Base-by-base conservation (phyloP, 2,329 filamentous ascomycete genomes). In the Knoxdaviesia proteae region DNA sequence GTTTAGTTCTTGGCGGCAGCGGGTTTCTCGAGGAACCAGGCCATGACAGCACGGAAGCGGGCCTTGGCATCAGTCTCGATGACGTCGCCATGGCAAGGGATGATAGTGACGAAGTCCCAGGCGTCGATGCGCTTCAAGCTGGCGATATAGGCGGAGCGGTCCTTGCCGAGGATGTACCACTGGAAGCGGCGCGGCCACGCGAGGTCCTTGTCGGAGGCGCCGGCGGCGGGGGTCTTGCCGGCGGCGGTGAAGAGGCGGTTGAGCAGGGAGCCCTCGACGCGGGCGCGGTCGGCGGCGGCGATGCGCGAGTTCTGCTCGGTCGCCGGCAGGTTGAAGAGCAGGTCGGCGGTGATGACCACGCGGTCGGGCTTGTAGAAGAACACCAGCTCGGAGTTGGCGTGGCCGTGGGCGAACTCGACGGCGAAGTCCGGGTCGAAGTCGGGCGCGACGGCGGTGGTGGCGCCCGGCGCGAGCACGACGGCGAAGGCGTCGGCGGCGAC, bases 51-150 rank as follows among this genome's bases (percentile, higher is more conserved):
- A 52, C 69, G 63, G 49, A 88, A 93, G 10, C 82, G 64, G 7
- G 69, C 69, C 66, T 92, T 94, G 7, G 71, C 86, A 47, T 65
- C 58, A 2, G 63, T 65, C 57, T 90, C 79, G 49, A 96, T 76
- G 10, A 82, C 77, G 61, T 98, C 90, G 6, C 90, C 90, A 60
- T 98, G 90, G 57, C 88, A 96, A 1, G 88, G 86, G 46, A 98
- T 77, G 41, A 96, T 67, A 36, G 77, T 77, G 49, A 79, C 73
- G 56, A 94, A 94, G 45, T 88, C 79, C 88, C 88, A 98, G 43
- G 59, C 56, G 42, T 75, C 65, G 48, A 96, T 88, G 46, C 69
- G 68, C 50, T 59, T 62, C 36, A 84, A 62, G 50, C 79, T 86
- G 47, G 74, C 66, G 48, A 76, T 77, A 58, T 86, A 92, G 9